A percentile compares a stretch with the other conserved stretches of the same genome.
These are phyloP conservation scores for Aureobasidium zeae DNA, from an alignment of 2,329 filamentous ascomycete genomes.

Conservation along the genomic window DNA sequence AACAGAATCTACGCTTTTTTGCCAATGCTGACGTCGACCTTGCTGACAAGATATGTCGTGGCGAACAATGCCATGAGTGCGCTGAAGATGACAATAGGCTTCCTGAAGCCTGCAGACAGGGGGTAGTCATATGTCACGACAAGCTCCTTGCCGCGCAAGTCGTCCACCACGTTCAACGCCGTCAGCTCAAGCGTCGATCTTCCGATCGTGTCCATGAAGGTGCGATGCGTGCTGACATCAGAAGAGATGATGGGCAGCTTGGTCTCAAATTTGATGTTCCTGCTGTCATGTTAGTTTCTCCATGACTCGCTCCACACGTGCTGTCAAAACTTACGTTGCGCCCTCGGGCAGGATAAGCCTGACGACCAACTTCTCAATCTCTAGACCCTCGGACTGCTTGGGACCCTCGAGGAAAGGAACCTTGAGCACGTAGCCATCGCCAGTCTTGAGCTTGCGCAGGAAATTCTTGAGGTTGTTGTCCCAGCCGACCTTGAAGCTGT, in stretches of 20 bases:
- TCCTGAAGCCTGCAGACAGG: constrained; percentile 63
- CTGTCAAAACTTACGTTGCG: constrained; percentile 60
- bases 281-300: constrained; percentile 33
- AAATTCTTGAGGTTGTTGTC: constrained; percentile 74
- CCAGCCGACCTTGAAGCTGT: constrained; percentile 94
- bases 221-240: constrained; percentile 60
- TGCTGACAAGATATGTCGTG: constrained; percentile 64
- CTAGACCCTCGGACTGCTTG: constrained; percentile 72
- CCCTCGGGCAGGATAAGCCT: constrained; percentile 86
- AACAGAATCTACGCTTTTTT: constrained; percentile 23
- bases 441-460: constrained; percentile 53
- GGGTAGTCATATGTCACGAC: constrained; percentile 82
- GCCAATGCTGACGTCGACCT: constrained; percentile 71
- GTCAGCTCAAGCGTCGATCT: constrained; percentile 73
- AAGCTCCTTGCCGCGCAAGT: constrained; percentile 73
- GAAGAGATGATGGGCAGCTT: constrained; percentile 60
- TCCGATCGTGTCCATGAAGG: constrained; percentile 88
- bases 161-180: constrained; percentile 81
- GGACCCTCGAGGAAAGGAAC: constrained; percentile 91
- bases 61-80: constrained; percentile 67
- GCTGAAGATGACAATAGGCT: constrained; percentile 72
- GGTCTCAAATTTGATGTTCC: constrained; percentile 70
- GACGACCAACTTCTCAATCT: constrained; percentile 72
- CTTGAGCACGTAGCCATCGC: constrained; percentile 72
- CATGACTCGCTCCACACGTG: neutral